Percentiles rank a stretch among this genome's conserved stretches.
Conservation (phyloP, 2,329 filamentous ascomycete species). For the Zalaria sp. region DNA sequence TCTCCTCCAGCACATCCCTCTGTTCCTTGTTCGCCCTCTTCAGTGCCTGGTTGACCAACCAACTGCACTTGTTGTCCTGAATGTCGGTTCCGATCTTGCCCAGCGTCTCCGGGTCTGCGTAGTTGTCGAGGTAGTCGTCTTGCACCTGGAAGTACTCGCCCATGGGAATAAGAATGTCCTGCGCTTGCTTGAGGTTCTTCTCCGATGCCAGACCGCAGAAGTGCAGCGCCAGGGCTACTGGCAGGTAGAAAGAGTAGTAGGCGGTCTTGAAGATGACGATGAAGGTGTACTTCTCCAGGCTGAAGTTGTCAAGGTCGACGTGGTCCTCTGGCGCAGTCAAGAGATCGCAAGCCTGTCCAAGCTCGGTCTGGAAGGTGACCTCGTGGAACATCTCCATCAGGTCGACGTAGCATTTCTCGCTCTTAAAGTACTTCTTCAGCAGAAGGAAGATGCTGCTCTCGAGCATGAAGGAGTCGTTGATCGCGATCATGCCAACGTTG, state of each 20-base stretch:
- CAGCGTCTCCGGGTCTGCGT: constrained; percentile 79
- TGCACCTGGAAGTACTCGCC: constrained; percentile 99
- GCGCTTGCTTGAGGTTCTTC: constrained; percentile 75
- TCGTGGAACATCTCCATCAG: constrained; percentile 95
- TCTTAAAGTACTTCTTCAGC: constrained; percentile 85
- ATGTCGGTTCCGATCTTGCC: constrained; percentile 99
- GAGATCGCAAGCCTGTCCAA: constrained; percentile 87
- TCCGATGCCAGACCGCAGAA: constrained; percentile 73
- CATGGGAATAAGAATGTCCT: constrained; percentile 88
- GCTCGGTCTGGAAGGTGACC: constrained; percentile 81
- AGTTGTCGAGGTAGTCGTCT: constrained; percentile 98
- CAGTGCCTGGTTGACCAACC: constrained; percentile 92
- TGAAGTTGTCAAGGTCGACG: constrained; percentile 91
- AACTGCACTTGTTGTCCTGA: constrained; percentile 98
- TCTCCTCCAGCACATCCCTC: constrained; percentile 72
- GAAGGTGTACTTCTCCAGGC: constrained; percentile 87
- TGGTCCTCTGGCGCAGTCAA: constrained; percentile 90
- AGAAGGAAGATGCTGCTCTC: constrained; percentile 82
- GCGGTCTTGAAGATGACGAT: constrained; percentile 99
- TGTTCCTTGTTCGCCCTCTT: constrained; percentile 69
- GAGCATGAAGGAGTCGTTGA: constrained; percentile 97
- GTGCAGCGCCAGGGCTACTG: constrained; percentile 79
- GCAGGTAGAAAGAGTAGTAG: constrained; percentile 98
- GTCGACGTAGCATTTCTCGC: constrained; percentile 77
- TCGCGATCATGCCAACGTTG: constrained; percentile 85